Percentiles rank a stretch among this genome's conserved stretches.
Conservation (phyloP, 306 rosid species). For the Hippophae tibetana region DNA sequence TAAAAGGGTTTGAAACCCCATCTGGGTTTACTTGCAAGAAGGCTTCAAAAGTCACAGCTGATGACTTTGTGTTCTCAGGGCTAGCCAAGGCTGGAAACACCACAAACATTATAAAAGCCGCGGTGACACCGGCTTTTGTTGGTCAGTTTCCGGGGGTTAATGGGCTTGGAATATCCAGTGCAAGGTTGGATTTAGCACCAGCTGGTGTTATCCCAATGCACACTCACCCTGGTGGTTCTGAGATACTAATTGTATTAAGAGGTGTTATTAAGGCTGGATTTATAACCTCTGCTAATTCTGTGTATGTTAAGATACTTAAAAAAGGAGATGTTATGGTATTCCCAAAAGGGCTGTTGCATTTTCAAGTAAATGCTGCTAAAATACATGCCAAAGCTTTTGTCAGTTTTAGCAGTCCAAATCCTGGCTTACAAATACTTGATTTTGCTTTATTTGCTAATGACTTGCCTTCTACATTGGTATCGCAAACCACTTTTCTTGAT, state of each 20-base stretch:
- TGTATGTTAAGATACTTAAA: constrained; percentile 38
- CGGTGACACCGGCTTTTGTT: constrained; percentile 75
- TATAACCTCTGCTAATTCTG: constrained; percentile 44
- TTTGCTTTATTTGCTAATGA: constrained; percentile 62
- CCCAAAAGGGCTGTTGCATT: constrained; percentile 80
- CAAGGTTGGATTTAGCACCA: constrained; percentile 55
- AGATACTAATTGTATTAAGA: constrained; percentile 35
- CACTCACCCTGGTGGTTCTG: constrained; percentile 70
- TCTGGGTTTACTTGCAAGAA: constrained; percentile 53
- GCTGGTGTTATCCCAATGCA: constrained; percentile 72
- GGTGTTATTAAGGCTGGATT: constrained; percentile 59
- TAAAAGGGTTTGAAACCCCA: constrained; percentile 41
- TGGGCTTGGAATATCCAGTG: constrained; percentile 60
- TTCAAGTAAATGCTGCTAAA: constrained; percentile 43
- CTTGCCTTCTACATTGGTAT: constrained; percentile 44
- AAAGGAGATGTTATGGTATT: constrained; percentile 64
- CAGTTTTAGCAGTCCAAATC: constrained; percentile 54
- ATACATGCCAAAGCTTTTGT: constrained; percentile 31
- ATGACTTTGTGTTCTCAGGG: constrained; percentile 51
- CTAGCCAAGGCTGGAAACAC: constrained; percentile 39
- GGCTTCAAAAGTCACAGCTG: constrained; percentile 30
- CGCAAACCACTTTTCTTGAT: constrained; percentile 59
- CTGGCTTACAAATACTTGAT: constrained; percentile 76
- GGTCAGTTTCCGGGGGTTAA: constrained; percentile 60
- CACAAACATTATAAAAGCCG: constrained; percentile 50